These are phyloP conservation scores for Candida argentea DNA, from an alignment of 805 yeast genomes.

Conservation along the genomic window DNA sequence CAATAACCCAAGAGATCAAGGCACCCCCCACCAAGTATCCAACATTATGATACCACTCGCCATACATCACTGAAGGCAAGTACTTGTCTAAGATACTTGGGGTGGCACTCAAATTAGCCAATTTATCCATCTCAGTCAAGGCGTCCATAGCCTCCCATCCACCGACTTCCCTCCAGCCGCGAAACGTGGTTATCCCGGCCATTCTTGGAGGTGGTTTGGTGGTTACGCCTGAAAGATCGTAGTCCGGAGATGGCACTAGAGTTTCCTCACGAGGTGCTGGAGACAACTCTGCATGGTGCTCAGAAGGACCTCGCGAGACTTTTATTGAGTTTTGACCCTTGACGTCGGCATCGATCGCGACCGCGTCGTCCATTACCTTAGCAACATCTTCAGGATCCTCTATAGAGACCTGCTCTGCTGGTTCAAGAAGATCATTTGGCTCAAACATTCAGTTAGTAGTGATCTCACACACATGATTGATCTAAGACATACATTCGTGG, in stretches of 20 bases:
- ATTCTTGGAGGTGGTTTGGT: slow-evolving; percentile 36
- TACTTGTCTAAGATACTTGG: slow-evolving; percentile 69
- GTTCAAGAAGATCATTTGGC: slow-evolving; percentile 25
- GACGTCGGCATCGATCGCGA: no score
- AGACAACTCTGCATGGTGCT: no score
- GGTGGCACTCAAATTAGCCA: slow-evolving; percentile 56
- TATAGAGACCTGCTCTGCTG: slow-evolving; percentile 19
- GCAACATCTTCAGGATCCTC: slow-evolving; percentile 1
- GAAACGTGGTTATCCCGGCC: slow-evolving; percentile 55
- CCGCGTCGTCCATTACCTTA: slow-evolving; percentile 4
- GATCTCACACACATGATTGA: no score
- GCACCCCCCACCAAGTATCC: slow-evolving; percentile 62
- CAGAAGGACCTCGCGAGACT: no score
- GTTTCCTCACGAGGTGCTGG: no score
- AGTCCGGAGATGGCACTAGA: slow-evolving; percentile 29
- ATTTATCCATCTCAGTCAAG: slow-evolving; percentile 58
- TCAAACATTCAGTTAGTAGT: no score
- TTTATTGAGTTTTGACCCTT: no score
- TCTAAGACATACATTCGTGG: slow-evolving; percentile 12
- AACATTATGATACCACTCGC: slow-evolving; percentile 96
- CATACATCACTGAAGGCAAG: slow-evolving; percentile 67
- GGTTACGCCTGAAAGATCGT: slow-evolving; percentile 20
- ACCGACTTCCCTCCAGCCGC: slow-evolving; percentile 94
- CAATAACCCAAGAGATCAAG: slow-evolving; percentile 66
- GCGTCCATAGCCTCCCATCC: slow-evolving; percentile 69